Percentiles rank a stretch among this genome's conserved stretches.
phyloP scores from a whole-genome alignment of 495 filamentous ascomycete species.

The Niebla homalea region DNA sequence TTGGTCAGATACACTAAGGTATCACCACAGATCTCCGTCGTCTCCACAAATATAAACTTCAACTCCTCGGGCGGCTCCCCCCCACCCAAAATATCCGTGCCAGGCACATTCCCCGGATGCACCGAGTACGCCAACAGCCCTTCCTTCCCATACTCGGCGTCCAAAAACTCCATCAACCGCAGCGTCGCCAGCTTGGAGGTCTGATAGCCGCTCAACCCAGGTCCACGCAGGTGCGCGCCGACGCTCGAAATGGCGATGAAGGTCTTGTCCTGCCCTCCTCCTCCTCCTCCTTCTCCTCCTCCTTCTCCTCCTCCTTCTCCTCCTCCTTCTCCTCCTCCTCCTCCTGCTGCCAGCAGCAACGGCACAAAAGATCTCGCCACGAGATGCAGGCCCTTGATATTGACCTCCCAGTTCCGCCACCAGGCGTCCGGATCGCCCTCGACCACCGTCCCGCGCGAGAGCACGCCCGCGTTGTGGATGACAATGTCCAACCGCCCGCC shows the following conservation, averaged over 20 bases:
- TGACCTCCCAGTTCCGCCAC: conserved; percentile 33
- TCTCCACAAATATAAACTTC: conserved; percentile 28
- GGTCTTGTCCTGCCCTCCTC: conserved; percentile 22
- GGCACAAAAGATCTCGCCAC: conserved; percentile 27
- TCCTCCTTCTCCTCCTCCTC: neutral
- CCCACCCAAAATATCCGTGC: conserved; percentile 12
- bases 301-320: conserved; percentile 14
- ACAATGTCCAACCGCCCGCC: conserved; percentile 36
- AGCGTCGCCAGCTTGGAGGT: conserved; percentile 36
- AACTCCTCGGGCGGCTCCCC: conserved; percentile 1
- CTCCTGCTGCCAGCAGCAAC: conserved; percentile 31
- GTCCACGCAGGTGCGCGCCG: conserved; percentile 24
- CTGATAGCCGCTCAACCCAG: conserved; percentile 29
- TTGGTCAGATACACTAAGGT: conserved; percentile 35
- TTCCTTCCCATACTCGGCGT: conserved; percentile 26
- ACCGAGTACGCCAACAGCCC: conserved; percentile 34
- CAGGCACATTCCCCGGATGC: conserved; percentile 29
- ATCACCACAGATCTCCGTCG: conserved; percentile 31
- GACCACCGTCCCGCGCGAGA: conserved; percentile 25
- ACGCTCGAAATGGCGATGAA: conserved; percentile 34
- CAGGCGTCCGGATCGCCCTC: conserved; percentile 33
- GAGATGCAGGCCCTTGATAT: conserved; percentile 34
- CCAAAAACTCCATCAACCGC: conserved; percentile 32
- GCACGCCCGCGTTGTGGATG: conserved; percentile 40
- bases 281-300: no score